Percentiles rank a stretch among this genome's conserved stretches.
Evolutionary conservation across 73 alveolate species (phyloP).

Genomic region (Halteria grandinella): DNA sequence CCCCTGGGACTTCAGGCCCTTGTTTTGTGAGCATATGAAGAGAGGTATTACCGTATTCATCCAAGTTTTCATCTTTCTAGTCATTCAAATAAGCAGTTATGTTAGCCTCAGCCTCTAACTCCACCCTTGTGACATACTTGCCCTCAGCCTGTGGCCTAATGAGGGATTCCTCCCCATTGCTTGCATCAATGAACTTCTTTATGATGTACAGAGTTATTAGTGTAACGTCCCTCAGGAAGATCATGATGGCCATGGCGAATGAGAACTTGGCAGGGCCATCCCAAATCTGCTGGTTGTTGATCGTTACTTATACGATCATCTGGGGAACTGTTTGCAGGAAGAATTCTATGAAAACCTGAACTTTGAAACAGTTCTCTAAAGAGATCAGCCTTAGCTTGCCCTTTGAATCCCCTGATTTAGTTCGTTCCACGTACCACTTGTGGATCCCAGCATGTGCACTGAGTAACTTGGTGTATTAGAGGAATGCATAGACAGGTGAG

Average conservation of each 20-base stretch:
- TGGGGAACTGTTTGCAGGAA: slow-evolving; percentile 46
- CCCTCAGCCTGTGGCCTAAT: slow-evolving; percentile 48
- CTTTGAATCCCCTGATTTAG: slow-evolving; percentile 5
- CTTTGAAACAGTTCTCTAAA: slow-evolving; percentile 52
- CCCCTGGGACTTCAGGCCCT: no score
- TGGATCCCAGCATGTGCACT: slow-evolving; percentile 10
- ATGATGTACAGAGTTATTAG: slow-evolving; percentile 25
- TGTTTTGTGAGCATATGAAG: slow-evolving; percentile 53
- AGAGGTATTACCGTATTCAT: slow-evolving; percentile 67
- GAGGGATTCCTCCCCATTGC: slow-evolving; percentile 21
- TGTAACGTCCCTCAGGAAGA: slow-evolving; percentile 52
- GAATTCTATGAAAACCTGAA: slow-evolving; percentile 51
- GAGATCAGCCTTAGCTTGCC: slow-evolving; percentile 34
- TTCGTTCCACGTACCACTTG: slow-evolving; percentile 31
- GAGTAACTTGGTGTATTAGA: slow-evolving; percentile 45
- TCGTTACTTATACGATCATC: slow-evolving; percentile 33
- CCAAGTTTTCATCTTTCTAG: slow-evolving; percentile 57
- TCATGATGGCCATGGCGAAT: slow-evolving; percentile 46
- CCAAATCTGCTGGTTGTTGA: slow-evolving; percentile 55
- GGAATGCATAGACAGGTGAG: slow-evolving; percentile 38
- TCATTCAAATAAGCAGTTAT: slow-evolving; percentile 52
- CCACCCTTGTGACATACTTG: background rate
- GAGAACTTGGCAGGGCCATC: slow-evolving; percentile 23
- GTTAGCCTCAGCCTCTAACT: slow-evolving; percentile 46
- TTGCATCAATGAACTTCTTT: slow-evolving; percentile 40